Evolutionary conservation across 306 rosid genomes (phyloP).

Genomic region (Quercus suber): DNA sequence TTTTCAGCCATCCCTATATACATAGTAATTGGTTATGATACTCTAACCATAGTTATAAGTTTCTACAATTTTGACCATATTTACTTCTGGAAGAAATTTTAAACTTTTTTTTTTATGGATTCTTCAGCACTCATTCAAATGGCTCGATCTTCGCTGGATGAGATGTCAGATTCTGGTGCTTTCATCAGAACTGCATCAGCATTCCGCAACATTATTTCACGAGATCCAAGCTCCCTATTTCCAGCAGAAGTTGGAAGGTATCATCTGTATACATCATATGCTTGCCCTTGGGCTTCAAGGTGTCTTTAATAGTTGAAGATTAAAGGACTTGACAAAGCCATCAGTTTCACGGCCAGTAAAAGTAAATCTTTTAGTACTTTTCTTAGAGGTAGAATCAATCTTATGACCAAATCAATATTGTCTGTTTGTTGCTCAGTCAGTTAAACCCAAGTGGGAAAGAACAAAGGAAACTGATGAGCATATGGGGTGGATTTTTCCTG

Average conservation of each 20-base stretch:
- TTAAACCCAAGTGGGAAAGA: slow-evolving; percentile 1
- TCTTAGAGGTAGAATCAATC: not conserved
- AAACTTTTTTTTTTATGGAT: slow-evolving; percentile 14
- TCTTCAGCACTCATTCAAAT: slow-evolving; percentile 51
- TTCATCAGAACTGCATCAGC: slow-evolving; percentile 80
- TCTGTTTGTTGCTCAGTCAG: not conserved
- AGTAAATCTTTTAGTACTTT: not conserved
- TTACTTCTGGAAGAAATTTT: not conserved
- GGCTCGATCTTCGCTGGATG: slow-evolving; percentile 80
- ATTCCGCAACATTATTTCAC: slow-evolving; percentile 56
- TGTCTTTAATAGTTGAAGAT: slow-evolving; percentile 18
- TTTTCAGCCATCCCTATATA: not conserved
- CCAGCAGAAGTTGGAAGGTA: slow-evolving; percentile 80
- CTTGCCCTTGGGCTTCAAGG: slow-evolving; percentile 97
- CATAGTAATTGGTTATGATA: not conserved
- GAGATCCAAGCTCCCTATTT: slow-evolving; percentile 53
- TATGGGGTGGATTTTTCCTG: slow-evolving; percentile 1
- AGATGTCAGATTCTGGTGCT: slow-evolving; percentile 74
- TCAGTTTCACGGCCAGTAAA: not conserved
- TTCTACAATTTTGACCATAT: not conserved
- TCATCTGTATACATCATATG: slow-evolving; percentile 85
- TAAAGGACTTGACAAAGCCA: slow-evolving; percentile 5
- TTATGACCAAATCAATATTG: not conserved
- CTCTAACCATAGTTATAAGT: not conserved
- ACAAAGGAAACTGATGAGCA: slow-evolving; percentile 3